A percentile compares a stretch with the other conserved stretches of the same genome.
phyloP scores from a whole-genome alignment of 1,284 basidiomycete genomes.

The Microbotryum lychnidis-dioicae region DNA sequence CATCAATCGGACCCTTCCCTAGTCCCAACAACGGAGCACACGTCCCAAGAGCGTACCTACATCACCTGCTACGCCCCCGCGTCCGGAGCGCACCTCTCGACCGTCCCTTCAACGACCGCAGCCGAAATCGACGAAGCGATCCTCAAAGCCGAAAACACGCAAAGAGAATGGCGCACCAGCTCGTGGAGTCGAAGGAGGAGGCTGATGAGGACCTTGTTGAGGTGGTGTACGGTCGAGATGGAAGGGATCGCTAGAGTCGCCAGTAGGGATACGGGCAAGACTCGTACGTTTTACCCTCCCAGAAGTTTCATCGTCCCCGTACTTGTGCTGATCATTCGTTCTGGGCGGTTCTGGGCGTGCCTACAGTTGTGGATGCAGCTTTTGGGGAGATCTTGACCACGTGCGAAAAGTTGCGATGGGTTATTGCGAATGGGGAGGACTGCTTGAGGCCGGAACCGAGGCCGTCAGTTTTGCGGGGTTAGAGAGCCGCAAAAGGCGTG shows the following conservation, averaged over 20 bases:
- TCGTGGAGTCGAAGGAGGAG: slow-evolving; percentile 67
- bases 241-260: slow-evolving; percentile 79
- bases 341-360: no score
- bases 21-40: not conserved
- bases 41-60: slow-evolving; percentile 43
- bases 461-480: slow-evolving; percentile 40
- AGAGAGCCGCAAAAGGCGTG: slow-evolving; percentile 9
- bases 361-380: slow-evolving; percentile 72
- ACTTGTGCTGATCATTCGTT: not conserved
- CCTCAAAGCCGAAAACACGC: slow-evolving; percentile 55
- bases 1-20: slow-evolving; percentile 13
- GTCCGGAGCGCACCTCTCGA: slow-evolving; percentile 67
- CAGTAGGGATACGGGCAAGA: slow-evolving; percentile 92
- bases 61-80: slow-evolving; percentile 88
- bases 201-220: slow-evolving; percentile 72
- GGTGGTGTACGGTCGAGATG: slow-evolving; percentile 84
- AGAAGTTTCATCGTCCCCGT: not conserved
- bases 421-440: slow-evolving; percentile 70
- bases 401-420: slow-evolving; percentile 63
- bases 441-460: slow-evolving; percentile 62
- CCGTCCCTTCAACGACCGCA: slow-evolving; percentile 58
- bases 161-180: slow-evolving; percentile 60
- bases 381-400: slow-evolving; percentile 83
- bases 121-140: slow-evolving; percentile 66
- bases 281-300: slow-evolving; percentile 52